Evolutionary conservation across 257 asterid genomes (phyloP).

Genomic region (Misopates orontium): DNA sequence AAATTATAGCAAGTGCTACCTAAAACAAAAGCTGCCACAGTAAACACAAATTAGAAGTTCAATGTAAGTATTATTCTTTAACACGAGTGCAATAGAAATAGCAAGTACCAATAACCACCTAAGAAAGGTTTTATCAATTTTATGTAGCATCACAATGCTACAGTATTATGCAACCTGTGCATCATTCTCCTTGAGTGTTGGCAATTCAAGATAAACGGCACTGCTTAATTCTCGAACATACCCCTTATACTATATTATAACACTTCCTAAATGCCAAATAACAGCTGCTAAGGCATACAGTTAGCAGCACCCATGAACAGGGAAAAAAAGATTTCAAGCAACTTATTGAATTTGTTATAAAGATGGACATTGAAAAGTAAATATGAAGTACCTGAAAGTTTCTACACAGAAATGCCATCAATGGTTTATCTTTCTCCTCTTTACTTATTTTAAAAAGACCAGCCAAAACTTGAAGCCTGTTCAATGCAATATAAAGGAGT

Average conservation of each 20-base stretch:
- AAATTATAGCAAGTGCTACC: slow-evolving; percentile 12
- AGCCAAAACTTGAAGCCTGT: slow-evolving; percentile 90
- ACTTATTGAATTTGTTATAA: background rate
- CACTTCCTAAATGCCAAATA: slow-evolving; percentile 12
- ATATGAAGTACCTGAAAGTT: slow-evolving; percentile 78
- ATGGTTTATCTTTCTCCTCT: slow-evolving; percentile 88
- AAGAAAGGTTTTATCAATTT: background rate
- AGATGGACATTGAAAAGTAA: slow-evolving; percentile 14
- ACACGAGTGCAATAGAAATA: background rate
- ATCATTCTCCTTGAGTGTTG: background rate
- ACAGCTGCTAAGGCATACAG: slow-evolving; percentile 15
- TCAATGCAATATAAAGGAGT: slow-evolving; percentile 85
- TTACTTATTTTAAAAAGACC: slow-evolving; percentile 95
- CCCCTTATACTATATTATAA: background rate
- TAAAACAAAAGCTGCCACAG: background rate
- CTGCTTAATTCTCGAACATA: slow-evolving; percentile 9
- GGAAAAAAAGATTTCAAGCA: slow-evolving; percentile 6
- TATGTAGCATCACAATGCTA: background rate
- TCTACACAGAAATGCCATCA: slow-evolving; percentile 80
- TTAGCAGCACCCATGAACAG: slow-evolving; percentile 10
- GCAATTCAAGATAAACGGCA: slow-evolving; percentile 16
- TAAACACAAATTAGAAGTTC: slow-evolving; percentile 6
- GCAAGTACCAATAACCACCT: background rate
- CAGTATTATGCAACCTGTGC: background rate
- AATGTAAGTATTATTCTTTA: slow-evolving; percentile 8